Evolutionary conservation across 73 alveolate genomes (phyloP).

Genomic region (Breviolum minutum): DNA sequence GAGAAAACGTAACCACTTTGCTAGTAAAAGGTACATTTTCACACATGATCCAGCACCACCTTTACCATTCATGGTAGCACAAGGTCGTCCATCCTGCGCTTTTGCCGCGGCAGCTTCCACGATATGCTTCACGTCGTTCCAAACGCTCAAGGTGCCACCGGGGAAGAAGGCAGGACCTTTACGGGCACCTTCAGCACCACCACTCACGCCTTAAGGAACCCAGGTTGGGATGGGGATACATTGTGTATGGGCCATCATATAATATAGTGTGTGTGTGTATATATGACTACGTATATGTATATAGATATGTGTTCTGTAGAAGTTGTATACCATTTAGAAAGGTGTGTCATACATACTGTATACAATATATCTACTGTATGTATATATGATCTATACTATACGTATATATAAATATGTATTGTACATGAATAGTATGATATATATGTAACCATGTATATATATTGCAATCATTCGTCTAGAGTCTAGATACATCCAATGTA

Average conservation of each 20-base stretch:
- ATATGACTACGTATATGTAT: background rate
- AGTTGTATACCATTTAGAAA: too few relatives aligned
- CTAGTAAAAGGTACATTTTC: conserved; percentile 2
- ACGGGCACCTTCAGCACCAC: conserved; percentile 94
- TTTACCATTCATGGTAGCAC: conserved; percentile 94
- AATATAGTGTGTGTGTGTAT: background rate
- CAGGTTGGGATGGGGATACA: background rate
- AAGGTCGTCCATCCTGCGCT: conserved; percentile 83
- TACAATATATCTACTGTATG: background rate
- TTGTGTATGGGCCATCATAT: too few relatives aligned
- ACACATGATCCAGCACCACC: conserved; percentile 94
- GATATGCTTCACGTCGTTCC: conserved; percentile 87
- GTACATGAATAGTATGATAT: too few relatives aligned
- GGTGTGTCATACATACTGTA: too few relatives aligned
- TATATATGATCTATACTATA: background rate
- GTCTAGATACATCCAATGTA: background rate
- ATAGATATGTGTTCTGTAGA: background rate
- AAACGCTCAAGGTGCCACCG: conserved; percentile 81
- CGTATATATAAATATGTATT: background rate
- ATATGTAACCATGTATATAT: too few relatives aligned
- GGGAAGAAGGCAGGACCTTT: conserved; percentile 95
- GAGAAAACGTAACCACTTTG: too few relatives aligned
- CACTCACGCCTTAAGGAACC: conserved; percentile 39
- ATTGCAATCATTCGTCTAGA: too few relatives aligned
- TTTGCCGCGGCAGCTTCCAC: conserved; percentile 94